Conservation (phyloP, 495 filamentous ascomycete genomes). For the Articulospora tetracladia region DNA sequence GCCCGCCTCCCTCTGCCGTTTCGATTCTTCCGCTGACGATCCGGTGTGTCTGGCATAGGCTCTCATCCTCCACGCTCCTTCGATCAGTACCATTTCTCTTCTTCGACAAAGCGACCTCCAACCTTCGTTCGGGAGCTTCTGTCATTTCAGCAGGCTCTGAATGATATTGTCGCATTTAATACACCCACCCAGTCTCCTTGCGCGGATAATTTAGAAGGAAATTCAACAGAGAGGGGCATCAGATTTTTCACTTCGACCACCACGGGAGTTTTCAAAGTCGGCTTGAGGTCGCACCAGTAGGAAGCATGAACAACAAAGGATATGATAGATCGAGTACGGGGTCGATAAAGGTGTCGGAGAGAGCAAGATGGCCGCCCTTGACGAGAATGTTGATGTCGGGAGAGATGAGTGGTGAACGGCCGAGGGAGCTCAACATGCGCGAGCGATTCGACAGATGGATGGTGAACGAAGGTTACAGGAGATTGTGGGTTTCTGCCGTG, state of each 20-base stretch:
- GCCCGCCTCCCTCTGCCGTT: constrained; percentile 12
- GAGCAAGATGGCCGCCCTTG: constrained; percentile 66
- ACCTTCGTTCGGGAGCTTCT: constrained; percentile 28
- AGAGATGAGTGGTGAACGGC: constrained; percentile 62
- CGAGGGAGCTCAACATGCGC: constrained; percentile 51
- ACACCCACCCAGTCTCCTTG: constrained; percentile 4
- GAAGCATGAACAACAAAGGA: constrained; percentile 40
- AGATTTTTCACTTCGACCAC: neutral
- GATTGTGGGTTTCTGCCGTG: constrained; percentile 50
- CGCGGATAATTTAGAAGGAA: constrained; percentile 3
- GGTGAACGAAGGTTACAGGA: constrained; percentile 73
- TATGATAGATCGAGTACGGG: constrained; percentile 25
- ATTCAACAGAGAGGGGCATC: constrained; percentile 3
- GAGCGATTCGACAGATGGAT: constrained; percentile 61
- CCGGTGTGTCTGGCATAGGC: constrained; percentile 37
- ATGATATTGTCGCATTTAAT: constrained; percentile 24
- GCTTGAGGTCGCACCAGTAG: constrained; percentile 21
- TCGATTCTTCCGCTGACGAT: constrained; percentile 31
- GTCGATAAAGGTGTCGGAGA: constrained; percentile 47
- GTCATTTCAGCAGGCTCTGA: constrained; percentile 58
- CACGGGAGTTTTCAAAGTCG: constrained; percentile 13
- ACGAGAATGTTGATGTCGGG: constrained; percentile 65
- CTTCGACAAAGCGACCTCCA: constrained; percentile 9
- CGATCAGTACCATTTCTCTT: constrained; percentile 20
- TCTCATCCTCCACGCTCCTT: constrained; percentile 22